These are phyloP conservation scores for Peronospora belbahrii DNA, from an alignment of 352 stramenopile genomes.

Conservation along the genomic window DNA sequence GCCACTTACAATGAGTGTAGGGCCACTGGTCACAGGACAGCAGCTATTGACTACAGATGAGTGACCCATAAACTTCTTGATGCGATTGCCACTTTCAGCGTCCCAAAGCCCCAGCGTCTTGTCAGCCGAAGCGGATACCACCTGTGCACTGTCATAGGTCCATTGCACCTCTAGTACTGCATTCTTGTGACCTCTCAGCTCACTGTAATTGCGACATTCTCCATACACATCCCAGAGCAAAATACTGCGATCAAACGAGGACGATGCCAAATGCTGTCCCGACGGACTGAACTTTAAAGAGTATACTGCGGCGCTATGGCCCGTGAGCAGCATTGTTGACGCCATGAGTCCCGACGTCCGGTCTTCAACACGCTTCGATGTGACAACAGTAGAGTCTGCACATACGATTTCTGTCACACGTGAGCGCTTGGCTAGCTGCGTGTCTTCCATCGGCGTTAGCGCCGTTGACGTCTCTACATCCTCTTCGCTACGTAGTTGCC, in stretches of 20 bases:
- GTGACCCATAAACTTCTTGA: conserved; percentile 85
- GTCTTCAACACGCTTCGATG: conserved; percentile 38
- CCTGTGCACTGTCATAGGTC: conserved; percentile 78
- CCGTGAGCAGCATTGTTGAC: conserved; percentile 75
- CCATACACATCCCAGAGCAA: conserved; percentile 88
- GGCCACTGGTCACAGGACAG: conserved; percentile 77
- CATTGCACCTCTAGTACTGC: conserved; percentile 90
- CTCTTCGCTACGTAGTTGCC: conserved; percentile 15
- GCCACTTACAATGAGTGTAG: conserved; percentile 77
- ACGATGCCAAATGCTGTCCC: conserved; percentile 60
- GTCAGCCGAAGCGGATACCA: conserved; percentile 90
- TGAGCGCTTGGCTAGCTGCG: conserved; percentile 56
- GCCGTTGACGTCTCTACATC: conserved; percentile 13
- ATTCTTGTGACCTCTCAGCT: conserved; percentile 94
- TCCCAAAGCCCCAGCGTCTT: conserved; percentile 88
- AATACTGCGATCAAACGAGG: conserved; percentile 68
- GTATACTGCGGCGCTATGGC: conserved; percentile 65
- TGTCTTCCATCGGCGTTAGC: conserved; percentile 20
- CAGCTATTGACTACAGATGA: conserved; percentile 87
- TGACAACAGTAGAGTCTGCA: conserved; percentile 54
- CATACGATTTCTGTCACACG: conserved; percentile 67
- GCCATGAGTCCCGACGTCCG: conserved; percentile 59
- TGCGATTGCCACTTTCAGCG: conserved; percentile 63
- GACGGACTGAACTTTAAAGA: conserved; percentile 75
- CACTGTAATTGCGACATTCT: conserved; percentile 90